phyloP scores from a whole-genome alignment of 2,329 filamentous ascomycete genomes.

The Sporothrix pseudoabietina region DNA sequence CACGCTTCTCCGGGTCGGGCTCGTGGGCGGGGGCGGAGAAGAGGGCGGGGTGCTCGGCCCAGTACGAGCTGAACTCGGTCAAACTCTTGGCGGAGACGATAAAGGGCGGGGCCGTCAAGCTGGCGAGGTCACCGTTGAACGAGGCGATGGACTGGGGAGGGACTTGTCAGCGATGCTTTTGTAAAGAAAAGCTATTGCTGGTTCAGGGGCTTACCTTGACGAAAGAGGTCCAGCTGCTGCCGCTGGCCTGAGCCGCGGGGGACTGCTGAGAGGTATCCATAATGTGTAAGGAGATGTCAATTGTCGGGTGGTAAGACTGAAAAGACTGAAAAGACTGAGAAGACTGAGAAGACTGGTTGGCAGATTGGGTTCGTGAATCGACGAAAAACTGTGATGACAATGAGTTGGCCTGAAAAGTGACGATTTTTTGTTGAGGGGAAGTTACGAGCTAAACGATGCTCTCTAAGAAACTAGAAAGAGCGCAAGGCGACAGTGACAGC shows the following conservation, averaged over 20 bases:
- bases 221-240: conserved; percentile 55
- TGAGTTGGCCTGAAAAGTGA: background rate
- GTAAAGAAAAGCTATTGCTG: background rate
- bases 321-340: background rate
- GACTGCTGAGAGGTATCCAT: conserved; percentile 32
- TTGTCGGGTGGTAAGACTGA: background rate
- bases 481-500: background rate
- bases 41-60: conserved; percentile 75
- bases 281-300: background rate
- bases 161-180: background rate
- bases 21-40: conserved; percentile 83
- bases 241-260: conserved; percentile 43
- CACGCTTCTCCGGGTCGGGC: conserved; percentile 76
- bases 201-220: conserved; percentile 48
- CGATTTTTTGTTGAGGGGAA: conserved; percentile 17
- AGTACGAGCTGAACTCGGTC: conserved; percentile 80
- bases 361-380: background rate
- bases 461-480: conserved; percentile 1
- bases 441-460: conserved; percentile 15
- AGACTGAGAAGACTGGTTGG: background rate
- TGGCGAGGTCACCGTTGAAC: conserved; percentile 80
- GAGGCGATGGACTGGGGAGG: conserved; percentile 67
- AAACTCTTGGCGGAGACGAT: conserved; percentile 78
- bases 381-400: background rate
- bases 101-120: conserved; percentile 78